Percentiles rank a stretch among this genome's conserved stretches.
Conservation (phyloP, 805 yeast species). For the Nakazawaea siamensis region DNA sequence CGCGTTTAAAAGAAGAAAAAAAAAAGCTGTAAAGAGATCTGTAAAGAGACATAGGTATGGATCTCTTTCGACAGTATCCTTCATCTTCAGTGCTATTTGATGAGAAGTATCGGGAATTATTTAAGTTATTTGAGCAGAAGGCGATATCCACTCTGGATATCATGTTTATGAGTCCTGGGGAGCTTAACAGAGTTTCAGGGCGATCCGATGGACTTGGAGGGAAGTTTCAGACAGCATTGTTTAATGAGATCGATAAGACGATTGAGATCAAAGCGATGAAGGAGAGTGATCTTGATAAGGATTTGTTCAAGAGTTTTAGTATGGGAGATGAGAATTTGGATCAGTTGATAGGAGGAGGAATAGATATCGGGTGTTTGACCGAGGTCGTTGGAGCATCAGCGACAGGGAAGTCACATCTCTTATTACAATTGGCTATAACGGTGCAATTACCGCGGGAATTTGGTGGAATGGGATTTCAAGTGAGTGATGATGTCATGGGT, state of each 20-base stretch:
- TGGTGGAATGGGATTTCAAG: slow-evolving; percentile 35
- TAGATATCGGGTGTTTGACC: slow-evolving; percentile 45
- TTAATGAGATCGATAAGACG: slow-evolving; percentile 1
- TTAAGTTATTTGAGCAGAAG: slow-evolving; percentile 2
- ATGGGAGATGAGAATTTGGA: slow-evolving; percentile 50
- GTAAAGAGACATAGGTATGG: slow-evolving; percentile 6
- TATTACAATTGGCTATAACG: slow-evolving; percentile 55
- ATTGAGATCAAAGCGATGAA: slow-evolving; percentile 6
- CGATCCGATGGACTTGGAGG: slow-evolving; percentile 4
- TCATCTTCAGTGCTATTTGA: slow-evolving; percentile 10
- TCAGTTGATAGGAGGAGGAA: slow-evolving; percentile 43
- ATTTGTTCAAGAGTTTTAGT: slow-evolving; percentile 25
- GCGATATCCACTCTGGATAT: slow-evolving; percentile 5
- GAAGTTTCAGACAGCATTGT: slow-evolving; percentile 10
- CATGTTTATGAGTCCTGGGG: background rate
- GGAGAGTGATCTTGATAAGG: slow-evolving; percentile 11
- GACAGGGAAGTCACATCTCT: slow-evolving; percentile 77
- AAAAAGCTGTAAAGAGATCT: background rate
- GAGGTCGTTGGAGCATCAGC: slow-evolving; percentile 84
- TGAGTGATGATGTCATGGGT: slow-evolving; percentile 11
- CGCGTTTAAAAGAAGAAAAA: background rate
- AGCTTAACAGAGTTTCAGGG: slow-evolving; percentile 5
- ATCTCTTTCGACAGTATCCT: slow-evolving; percentile 12
- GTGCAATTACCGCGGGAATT: slow-evolving; percentile 40
- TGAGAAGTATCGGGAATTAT: slow-evolving; percentile 3